Percentiles rank a stretch among this genome's conserved stretches.
These are phyloP conservation scores for Saccharomycopsis olivae DNA, from an alignment of 805 yeast species.

Conservation along the genomic window DNA sequence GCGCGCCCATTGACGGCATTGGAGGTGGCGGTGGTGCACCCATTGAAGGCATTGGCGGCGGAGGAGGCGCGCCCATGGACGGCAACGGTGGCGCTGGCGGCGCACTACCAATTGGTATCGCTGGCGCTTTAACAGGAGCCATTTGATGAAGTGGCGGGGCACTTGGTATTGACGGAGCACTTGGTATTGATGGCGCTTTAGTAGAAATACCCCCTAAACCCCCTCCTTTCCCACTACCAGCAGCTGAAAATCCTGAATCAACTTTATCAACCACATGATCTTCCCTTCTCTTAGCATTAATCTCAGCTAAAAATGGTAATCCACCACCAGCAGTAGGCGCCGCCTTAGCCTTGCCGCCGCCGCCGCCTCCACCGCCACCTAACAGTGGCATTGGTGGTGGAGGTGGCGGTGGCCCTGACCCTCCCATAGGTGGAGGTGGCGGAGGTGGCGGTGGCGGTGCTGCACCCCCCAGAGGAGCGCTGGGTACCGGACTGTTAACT, in stretches of 20 bases:
- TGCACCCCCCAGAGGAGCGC: too few species aligned
- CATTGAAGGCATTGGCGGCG: slow-evolving; percentile 21
- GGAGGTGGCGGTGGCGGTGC: neutral
- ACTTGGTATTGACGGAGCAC: slow-evolving; percentile 18
- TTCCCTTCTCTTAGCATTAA: slow-evolving; percentile 45
- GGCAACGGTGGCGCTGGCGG: slow-evolving; percentile 17
- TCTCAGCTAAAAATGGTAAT: slow-evolving; percentile 48
- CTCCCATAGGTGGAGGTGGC: neutral
- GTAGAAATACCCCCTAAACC: slow-evolving; percentile 23
- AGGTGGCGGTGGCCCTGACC: slow-evolving; percentile 20
- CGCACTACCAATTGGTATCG: slow-evolving; percentile 7
- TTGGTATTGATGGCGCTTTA: slow-evolving; percentile 14
- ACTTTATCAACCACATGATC: slow-evolving; percentile 36
- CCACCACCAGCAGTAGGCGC: slow-evolving; percentile 27
- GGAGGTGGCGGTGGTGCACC: slow-evolving; percentile 23
- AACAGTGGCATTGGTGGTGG: slow-evolving; percentile 19
- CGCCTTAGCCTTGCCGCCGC: slow-evolving; percentile 3
- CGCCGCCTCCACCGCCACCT: slow-evolving; percentile 19
- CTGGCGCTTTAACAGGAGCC: slow-evolving; percentile 8
- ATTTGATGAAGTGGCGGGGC: slow-evolving; percentile 21
- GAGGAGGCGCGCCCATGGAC: slow-evolving; percentile 14
- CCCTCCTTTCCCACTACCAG: slow-evolving; percentile 21
- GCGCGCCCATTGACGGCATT: slow-evolving; percentile 19
- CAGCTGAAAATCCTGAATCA: slow-evolving; percentile 21
- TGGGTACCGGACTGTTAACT: too few species aligned